Evolutionary conservation across 176 grass and related monocot species (phyloP), one percentile per base, ranked within the genome.

Genomic region (Chrysopogon serrulatus): DNA sequence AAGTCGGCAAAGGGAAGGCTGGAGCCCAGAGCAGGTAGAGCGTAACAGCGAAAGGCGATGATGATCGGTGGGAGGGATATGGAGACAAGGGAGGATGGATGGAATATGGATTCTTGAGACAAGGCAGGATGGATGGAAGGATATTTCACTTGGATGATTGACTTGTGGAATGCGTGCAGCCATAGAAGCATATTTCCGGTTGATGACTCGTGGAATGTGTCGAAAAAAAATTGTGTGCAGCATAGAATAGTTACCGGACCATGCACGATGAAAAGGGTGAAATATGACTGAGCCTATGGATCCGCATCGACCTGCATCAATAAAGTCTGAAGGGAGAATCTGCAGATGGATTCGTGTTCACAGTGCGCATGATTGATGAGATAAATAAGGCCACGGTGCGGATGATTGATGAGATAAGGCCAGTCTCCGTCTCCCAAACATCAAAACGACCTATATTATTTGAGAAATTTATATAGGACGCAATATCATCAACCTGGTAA

Each of bases 1-100:
- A 90, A 48, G 78, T 83, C 79, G 61, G 64, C 83, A 23, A 9
- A n/a, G 73, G 57, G 60, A 72, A 86, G 79, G 36, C 31, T 86
- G 68, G 40, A 71, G 68, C 40, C 24, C 9, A 44, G 24, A 79
- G 79, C 83, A 67, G 82, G 47, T 54, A 82, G 74, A 67, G 45
- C 66, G 8, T 77, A 44, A 78, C 30, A 56, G 77, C 31, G 80
- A 83, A 35, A 53, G 37, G 8, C 18, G 35, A 48, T 40, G 35
- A 48, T 40, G 84, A 51, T 71, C 19, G 70, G 79, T 33, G 21
- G 51, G 51, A 35, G 33, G 71, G 27, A 1, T 37, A 19, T 8
- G 44, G 19, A 35, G 57, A 18, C 27, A 59, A 80, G 13, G 81
- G 45, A 31, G 60, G 75, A 10, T 76, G 36, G 75, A 10, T 76